Percentiles rank a stretch among this genome's conserved stretches.
These are phyloP conservation scores for Penicillium decumbens DNA, from an alignment of 2,329 filamentous ascomycete species.

Conservation along the genomic window DNA sequence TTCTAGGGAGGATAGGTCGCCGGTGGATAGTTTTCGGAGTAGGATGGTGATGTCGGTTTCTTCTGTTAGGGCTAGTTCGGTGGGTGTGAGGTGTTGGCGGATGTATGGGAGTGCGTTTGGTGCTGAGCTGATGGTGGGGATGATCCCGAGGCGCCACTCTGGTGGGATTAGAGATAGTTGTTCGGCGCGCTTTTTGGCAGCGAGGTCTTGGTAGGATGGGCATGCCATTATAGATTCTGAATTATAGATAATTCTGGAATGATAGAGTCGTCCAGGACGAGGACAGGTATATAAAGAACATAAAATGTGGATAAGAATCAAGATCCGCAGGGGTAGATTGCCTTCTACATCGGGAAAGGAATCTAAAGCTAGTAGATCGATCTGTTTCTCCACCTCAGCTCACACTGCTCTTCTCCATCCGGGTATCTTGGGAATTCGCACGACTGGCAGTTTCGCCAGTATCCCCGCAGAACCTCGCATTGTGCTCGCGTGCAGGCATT, in stretches of 20 bases:
- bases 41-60: constrained; percentile 22
- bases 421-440: constrained; percentile 39
- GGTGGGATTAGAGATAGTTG: background rate
- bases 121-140: constrained; percentile 19
- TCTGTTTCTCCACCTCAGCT: constrained; percentile 31
- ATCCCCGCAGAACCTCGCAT: constrained; percentile 34
- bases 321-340: constrained; percentile 15
- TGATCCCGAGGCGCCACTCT: background rate
- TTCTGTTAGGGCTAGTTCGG: constrained; percentile 23
- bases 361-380: constrained; percentile 20
- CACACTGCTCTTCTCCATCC: constrained; percentile 31
- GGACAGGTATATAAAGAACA: background rate
- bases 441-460: constrained; percentile 40
- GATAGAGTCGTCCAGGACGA: no score
- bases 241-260: no score
- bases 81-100: constrained; percentile 10
- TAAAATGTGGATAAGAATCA: constrained; percentile 6
- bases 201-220: constrained; percentile 20
- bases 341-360: constrained; percentile 24
- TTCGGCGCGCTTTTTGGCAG: constrained; percentile 21
- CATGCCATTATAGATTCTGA: constrained; percentile 1
- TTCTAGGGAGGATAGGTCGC: constrained; percentile 18
- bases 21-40: constrained; percentile 20
- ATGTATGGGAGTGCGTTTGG: constrained; percentile 21
- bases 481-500: constrained; percentile 32